Base-by-base conservation (phyloP, 1,284 basidiomycete genomes). In the Pseudozyma tsukubaensis region DNA sequence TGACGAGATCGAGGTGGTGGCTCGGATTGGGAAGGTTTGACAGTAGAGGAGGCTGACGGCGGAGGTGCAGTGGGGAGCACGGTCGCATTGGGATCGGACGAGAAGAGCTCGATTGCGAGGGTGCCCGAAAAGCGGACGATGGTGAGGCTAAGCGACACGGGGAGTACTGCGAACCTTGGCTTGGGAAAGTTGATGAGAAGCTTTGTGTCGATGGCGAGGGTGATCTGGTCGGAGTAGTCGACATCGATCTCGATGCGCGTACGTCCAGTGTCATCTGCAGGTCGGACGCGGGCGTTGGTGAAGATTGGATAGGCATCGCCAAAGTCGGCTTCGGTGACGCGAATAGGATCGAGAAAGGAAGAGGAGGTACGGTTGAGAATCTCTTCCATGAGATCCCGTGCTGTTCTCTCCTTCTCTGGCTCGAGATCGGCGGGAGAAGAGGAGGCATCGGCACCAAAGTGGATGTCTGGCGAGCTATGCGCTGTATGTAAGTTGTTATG, bases 151-250 rank as follows among this genome's bases (percentile, higher is more conserved):
- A 89, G 84, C 10, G 86, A 86, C 42, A 89, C 86, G 1, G 88
- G 88, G 10, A 89, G 79, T 5, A 88, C 86, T 5, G 88, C 88
- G 67, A 89, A 89, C 5, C 87, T 81, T 6, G 88, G 87, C 39
- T 86, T 85, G 21, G 88, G 88, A 55, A 88, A 88, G 77, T 89
- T 89, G 81, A 89, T 83, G 18, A 88, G 80, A 5, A 89, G 85
- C n/a, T 86, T 85, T 0, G 88, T 89, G 13, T 88, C 87, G 37
- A 89, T 83, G 6, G 86, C 85, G 5, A 89, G 81, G 5, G 86
- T 86, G 35, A 88, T 82, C 9, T 86, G 85, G 74, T 89, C 88
- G 13, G 84, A 78, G 72, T 88, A 89, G 77, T 89, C 88, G 40
- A 89, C 72, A 71, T 89, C 88, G 21, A 89, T 84, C 78, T 89